A percentile compares a stretch with the other conserved stretches of the same genome.
Evolutionary conservation across 2,329 filamentous ascomycete species (phyloP).

Genomic region (Teratosphaeria epicoccoides): DNA sequence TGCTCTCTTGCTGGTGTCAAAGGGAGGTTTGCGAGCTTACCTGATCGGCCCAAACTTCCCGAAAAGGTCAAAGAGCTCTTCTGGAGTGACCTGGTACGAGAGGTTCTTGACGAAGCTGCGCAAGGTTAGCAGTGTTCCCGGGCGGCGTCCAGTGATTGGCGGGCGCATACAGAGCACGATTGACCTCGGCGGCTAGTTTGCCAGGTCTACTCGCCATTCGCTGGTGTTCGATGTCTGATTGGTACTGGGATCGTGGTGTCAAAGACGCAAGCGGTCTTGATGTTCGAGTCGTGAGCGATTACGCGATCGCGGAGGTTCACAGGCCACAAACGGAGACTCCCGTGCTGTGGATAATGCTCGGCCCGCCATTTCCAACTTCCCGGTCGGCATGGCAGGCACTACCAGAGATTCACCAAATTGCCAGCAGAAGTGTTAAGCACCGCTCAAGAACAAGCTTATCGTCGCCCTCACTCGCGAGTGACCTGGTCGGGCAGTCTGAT

Average conservation of each 20-base stretch:
- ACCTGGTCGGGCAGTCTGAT: too few species aligned
- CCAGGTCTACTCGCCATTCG: conserved; percentile 31
- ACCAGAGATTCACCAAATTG: too few species aligned
- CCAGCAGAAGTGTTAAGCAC: too few species aligned
- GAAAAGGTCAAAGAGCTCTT: conserved; percentile 98
- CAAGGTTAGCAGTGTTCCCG: conserved; percentile 11
- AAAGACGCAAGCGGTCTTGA: not conserved
- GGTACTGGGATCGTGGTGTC: conserved; percentile 5
- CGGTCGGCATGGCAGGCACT: too few species aligned
- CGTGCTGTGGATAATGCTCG: not conserved
- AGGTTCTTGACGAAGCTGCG: conserved; percentile 98
- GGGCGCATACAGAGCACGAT: conserved; percentile 41
- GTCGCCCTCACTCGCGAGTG: too few species aligned
- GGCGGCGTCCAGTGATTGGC: not conserved
- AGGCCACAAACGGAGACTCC: not conserved
- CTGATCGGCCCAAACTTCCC: conserved; percentile 93
- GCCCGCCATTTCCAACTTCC: too few species aligned
- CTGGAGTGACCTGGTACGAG: conserved; percentile 60
- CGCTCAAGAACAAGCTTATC: too few species aligned
- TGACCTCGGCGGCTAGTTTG: conserved; percentile 99
- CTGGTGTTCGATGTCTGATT: not conserved
- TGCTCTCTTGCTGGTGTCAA: not conserved
- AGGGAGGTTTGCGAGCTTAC: conserved; percentile 42
- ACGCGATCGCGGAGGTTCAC: not conserved
- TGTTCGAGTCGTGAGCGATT: not conserved